phyloP scores from a whole-genome alignment of 75 land plant genomes.

The Gnetum montanum region DNA sequence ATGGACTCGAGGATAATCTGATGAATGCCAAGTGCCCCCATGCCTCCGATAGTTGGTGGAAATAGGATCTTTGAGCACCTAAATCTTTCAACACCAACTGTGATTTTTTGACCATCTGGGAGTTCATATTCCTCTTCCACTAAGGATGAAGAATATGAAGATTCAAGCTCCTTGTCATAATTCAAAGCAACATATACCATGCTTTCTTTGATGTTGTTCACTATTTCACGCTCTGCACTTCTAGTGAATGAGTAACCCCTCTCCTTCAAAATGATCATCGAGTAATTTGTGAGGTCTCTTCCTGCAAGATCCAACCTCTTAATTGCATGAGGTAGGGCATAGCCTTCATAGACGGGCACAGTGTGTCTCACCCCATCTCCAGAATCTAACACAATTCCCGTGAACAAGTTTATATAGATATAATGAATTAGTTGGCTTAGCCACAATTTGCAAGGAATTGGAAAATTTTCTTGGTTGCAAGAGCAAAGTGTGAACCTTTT shows the following conservation, averaged over 20 bases:
- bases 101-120: constrained; percentile 47
- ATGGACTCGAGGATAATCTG: constrained; percentile 46
- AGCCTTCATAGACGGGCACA: constrained; percentile 50
- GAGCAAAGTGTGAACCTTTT: too few relatives aligned
- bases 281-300: constrained; percentile 39
- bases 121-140: constrained; percentile 47
- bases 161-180: constrained; percentile 42
- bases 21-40: constrained; percentile 47
- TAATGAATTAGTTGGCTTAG: constrained; percentile 1
- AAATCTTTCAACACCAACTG: constrained; percentile 43
- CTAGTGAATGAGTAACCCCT: constrained; percentile 58
- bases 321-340: constrained; percentile 48
- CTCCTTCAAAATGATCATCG: constrained; percentile 54
- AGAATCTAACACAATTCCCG: constrained; percentile 23
- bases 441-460: constrained; percentile 3
- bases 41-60: constrained; percentile 41
- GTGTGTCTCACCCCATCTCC: constrained; percentile 59
- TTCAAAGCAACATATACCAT: constrained; percentile 43
- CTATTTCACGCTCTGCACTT: constrained; percentile 50
- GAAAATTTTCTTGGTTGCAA: neutral
- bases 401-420: constrained; percentile 1
- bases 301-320: constrained; percentile 51
- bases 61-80: constrained; percentile 48
- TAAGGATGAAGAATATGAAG: constrained; percentile 23
- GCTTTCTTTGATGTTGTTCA: constrained; percentile 41